Evolutionary conservation across 768 basidiomycete genomes (phyloP), one percentile per base, ranked within the genome.

Genomic region (Tremella yokohamensis): DNA sequence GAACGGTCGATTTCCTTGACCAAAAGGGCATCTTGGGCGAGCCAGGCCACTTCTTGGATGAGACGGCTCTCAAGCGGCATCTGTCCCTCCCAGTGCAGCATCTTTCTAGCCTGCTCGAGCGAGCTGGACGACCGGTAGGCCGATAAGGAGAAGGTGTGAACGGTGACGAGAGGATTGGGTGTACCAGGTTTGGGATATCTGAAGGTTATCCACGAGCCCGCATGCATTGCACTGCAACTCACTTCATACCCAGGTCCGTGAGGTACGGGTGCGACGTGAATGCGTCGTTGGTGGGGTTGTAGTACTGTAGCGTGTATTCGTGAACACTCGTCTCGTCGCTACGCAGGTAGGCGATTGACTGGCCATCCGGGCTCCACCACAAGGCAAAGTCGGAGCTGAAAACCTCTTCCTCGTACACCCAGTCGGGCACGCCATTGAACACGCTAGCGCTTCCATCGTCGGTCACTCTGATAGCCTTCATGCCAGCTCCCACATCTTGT

Each of bases 371-470:
- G 9, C 88, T 87, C 87, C 89, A 98, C 91, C 91, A 98, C 3
- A 94, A 79, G 0, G 92, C 85, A 49, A 76, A 84, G 70, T 91
- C 84, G 39, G 78, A 71, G 2, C 81, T 78, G 65, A 91, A 87
- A 20, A 97, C 75, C 56, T 76, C 75, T 53, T 76, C 75, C 52
- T 76, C 75, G 49, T 76, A 76, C 3, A 97, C 94, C 94, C 96
- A 98, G 73, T 96, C 91, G 0, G 91, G 89, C 1, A 96, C 88
- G 7, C 96, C 96, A 68, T 97, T 85, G 80, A 98, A 96, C 15
- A 93, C 80, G 0, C 87, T 87, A 0, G 84, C 81, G 52, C 87
- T 88, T 0, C 96, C 96, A 13, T 85, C 83, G 0, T 80, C 79
- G 1, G 94, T 99, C 9, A 98, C 81, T 9, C 87, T 85, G 50